A percentile compares a stretch with the other conserved stretches of the same genome.
Conservation (phyloP, 495 filamentous ascomycete species). For the Penicillium arizonense region DNA sequence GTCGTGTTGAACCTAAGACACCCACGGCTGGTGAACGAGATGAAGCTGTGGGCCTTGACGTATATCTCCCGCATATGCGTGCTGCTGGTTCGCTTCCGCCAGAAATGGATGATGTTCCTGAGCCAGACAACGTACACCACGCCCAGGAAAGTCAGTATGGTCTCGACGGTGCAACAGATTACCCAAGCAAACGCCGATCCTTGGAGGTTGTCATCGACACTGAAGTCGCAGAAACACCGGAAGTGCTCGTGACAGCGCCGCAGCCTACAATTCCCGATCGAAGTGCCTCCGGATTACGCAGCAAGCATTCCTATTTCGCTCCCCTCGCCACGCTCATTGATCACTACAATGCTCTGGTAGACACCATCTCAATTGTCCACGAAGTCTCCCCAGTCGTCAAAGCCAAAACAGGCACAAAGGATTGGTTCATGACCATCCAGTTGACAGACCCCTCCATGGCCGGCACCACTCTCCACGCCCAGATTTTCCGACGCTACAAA, state of each 20-base stretch:
- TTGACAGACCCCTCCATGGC: conserved; percentile 65
- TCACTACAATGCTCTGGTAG: conserved; percentile 53
- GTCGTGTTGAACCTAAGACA: neutral
- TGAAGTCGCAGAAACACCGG: neutral
- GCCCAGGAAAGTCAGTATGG: no score
- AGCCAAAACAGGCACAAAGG: conserved; percentile 63
- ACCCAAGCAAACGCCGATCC: neutral
- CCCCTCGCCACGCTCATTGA: conserved; percentile 61
- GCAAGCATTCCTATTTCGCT: conserved; percentile 64
- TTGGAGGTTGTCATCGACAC: conserved; percentile 3
- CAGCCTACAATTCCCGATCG: conserved; percentile 25
- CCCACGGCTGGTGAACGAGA: conserved; percentile 14
- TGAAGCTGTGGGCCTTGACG: neutral
- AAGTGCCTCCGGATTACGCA: conserved; percentile 53
- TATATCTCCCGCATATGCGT: neutral
- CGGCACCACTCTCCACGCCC: conserved; percentile 48
- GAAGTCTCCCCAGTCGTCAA: conserved; percentile 53
- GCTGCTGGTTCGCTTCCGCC: neutral
- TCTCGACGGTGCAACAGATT: no score
- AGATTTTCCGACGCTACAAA: conserved; percentile 73
- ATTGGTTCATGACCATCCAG: conserved; percentile 67
- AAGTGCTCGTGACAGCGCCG: conserved; percentile 4
- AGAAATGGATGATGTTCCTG: conserved; percentile 4
- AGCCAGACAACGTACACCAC: neutral
- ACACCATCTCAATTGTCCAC: conserved; percentile 68